A percentile compares a stretch with the other conserved stretches of the same genome.
Evolutionary conservation across 2,329 filamentous ascomycete species (phyloP).

Genomic region (Coniochaeta ligniaria): DNA sequence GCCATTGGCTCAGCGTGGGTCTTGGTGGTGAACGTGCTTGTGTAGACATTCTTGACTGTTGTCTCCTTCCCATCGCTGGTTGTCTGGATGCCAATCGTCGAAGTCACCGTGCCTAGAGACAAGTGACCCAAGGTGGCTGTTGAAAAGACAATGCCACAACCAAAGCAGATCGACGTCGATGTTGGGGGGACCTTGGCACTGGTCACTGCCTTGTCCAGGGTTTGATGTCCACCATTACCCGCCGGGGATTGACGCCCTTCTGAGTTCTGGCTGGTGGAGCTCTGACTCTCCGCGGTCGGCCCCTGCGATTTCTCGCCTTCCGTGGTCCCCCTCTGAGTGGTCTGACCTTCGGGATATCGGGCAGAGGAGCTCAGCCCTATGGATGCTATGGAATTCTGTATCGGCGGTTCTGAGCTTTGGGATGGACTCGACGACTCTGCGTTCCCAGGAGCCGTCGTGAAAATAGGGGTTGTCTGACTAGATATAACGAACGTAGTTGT

Average conservation of each 20-base stretch:
- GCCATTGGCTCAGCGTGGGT: not conserved
- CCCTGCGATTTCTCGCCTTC: not conserved
- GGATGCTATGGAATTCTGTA: not conserved
- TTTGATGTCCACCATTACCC: not conserved
- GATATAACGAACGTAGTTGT: not conserved
- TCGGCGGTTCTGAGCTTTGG: too few relatives aligned
- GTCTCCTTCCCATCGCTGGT: not conserved
- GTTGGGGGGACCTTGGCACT: not conserved
- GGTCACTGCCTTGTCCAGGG: not conserved
- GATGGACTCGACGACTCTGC: not conserved
- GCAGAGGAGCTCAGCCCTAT: not conserved
- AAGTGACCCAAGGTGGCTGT: not conserved
- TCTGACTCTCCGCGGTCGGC: not conserved
- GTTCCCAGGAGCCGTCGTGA: not conserved
- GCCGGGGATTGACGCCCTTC: not conserved
- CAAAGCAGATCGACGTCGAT: not conserved
- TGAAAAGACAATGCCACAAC: not conserved
- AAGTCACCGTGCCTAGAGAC: not conserved
- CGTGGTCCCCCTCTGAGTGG: not conserved
- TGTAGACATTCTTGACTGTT: not conserved
- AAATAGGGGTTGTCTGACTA: not conserved
- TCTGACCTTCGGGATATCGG: not conserved
- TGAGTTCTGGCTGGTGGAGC: not conserved
- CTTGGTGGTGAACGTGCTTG: not conserved
- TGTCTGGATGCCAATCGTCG: not conserved